Base-by-base conservation (phyloP, 768 basidiomycete species). In the Artomyces pyxidatus region DNA sequence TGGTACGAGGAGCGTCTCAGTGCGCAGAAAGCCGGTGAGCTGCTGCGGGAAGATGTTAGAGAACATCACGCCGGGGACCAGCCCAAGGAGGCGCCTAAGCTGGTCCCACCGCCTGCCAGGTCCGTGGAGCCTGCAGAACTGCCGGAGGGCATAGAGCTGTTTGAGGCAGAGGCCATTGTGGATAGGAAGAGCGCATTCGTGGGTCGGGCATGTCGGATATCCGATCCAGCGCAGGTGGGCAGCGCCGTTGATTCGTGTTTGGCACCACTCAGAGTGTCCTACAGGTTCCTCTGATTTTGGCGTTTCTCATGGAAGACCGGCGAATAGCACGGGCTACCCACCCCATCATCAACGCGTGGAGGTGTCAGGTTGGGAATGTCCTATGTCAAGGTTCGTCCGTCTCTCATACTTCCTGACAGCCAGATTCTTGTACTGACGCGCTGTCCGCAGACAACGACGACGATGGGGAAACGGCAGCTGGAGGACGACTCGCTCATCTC, bases 381-480 rank as follows among this genome's bases (percentile, higher is more conserved):
- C 35, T 67, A 37, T 62, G 67, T 50, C 61, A 67, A 58, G 65
- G 65, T 56, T 56, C 17, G 47, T 35, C 16, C 4, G 16, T 19
- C 27, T 38, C 27, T 23, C 39, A 37, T 4, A 14, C 32, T 17
- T n/a, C n/a, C n/a, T n/a, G n/a, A n/a, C n/a, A n/a, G n/a, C n/a
- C n/a, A n/a, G n/a, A n/a, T n/a, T n/a, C n/a, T n/a, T n/a, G n/a
- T 8, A 19, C 27, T 11, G 11, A 41, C 25, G 37, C 17, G 5
- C 6, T 21, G 5, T 30, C 25, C 37, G 37, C 55, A 91, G 94
- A 97, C 60, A 94, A 96, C 50, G 90, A 94, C 49, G 94, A 98
- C 51, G 88, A 97, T 50, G 90, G 93, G 1, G 95, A 99, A 68
- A 82, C 86, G 0, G 92, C 90, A 1, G 95, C 95, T 17, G 95